Base-by-base conservation (phyloP, 139 green algal genomes). In the Chlamydomonas urium region DNA sequence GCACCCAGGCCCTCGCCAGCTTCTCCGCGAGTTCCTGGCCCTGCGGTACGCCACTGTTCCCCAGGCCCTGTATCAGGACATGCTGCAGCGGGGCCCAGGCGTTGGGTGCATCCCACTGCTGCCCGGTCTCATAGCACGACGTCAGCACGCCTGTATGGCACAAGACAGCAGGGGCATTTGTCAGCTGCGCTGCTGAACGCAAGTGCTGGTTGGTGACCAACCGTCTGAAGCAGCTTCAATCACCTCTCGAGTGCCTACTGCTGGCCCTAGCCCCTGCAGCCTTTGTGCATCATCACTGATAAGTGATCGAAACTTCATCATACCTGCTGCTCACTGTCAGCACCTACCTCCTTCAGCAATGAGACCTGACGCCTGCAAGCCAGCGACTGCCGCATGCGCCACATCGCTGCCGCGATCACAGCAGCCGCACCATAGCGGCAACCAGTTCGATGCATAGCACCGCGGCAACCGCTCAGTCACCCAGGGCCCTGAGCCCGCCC, bases 51-150 rank as follows among this genome's bases (percentile, higher is more conserved):
- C 73, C 75, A 60, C 70, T 63, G 4, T 50, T 26, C 1, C 6
- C 32, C 1, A 84, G 37, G 0, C 61, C 82, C 65, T 87, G 80
- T 3, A 87, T 70, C 24, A 82, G n/a, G 76, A 97, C 92, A 78
- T 90, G 83, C 66, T 95, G 84, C 26, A 98, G 69, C 4, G 94
- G 94, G 2, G 94, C 85, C 94, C 94, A 99, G n/a, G 70, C 84
- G 71, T 97, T 98, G 31, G 92, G 93, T 4, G 75, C 92, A 75
- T 99, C 94, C 94, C 94, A 98, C 79, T 98, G 94, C 77, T 98
- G 82, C 3, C 88, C 88, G 0, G 88, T 90, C 1, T 68, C 45
- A 10, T 66, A 48, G 1, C 85, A 31, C 0, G 90, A 93, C 0
- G 89, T 91, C 17, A 87, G 69, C 8, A 97, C 65, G 24, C 93